Evolutionary conservation across 805 yeast genomes (phyloP), one percentile per base, ranked within the genome.

Genomic region (Kuraishia ogatae): DNA sequence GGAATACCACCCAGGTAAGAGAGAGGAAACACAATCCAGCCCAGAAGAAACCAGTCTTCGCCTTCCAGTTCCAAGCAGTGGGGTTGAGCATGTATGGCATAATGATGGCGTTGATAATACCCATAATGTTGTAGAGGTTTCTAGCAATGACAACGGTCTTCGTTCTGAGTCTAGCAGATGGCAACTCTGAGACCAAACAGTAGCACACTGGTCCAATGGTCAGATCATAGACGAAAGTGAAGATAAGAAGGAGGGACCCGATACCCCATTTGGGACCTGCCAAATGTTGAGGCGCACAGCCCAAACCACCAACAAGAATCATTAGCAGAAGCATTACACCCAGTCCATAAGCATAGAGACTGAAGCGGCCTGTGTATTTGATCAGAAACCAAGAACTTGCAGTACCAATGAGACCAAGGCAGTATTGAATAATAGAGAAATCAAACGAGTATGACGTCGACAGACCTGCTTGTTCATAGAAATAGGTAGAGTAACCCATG

Each of bases 31-130:
- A 62, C 15, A 63, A 62, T 0, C 73, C 82, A 51, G 74, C 76
- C 72, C 78, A 72, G 55, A 79, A 68, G 60, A 75, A 77, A 2
- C 75, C 81, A 43, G 80, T 75, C 61, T 78, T 78, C 22, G 77
- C 79, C 39, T 75, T 73, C 74, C 76, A 67, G 57, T 79, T 71
- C 57, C 77, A 79, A 43, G 69, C 68, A 23, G 65, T 65, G 1
- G 80, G 76, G 59, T 78, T 80, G 60, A 80, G 67, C 75, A 80
- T 71, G 60, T 77, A 78, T 17, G 84, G 84, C 50, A 67, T 63
- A 50, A 75, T 67, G 53, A 78, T 66, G 23, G 72, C 61, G 55
- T 70, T 65, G 56, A 71, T 63, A 53, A 70, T 65, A 46, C 69
- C 67, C 20, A 68, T 63, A 19, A 69, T 48, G 57, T 71, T 68